Base-by-base conservation (phyloP, 805 yeast species). In the Candida bentonensis region DNA sequence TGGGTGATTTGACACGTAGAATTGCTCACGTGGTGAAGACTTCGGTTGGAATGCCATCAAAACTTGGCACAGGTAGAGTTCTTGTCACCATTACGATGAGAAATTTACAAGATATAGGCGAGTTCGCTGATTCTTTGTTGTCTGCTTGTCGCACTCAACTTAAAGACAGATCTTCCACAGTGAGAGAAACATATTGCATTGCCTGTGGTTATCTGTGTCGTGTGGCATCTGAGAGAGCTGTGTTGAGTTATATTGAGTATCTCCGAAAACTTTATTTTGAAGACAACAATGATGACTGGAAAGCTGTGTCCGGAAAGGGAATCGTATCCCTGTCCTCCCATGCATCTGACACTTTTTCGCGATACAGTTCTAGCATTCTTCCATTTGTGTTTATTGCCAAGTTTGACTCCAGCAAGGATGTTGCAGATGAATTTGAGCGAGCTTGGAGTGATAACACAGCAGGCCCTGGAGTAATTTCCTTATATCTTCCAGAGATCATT, bases 41-140 rank as follows among this genome's bases (percentile, higher is more conserved):
- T 45, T 74, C 94, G 0, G 83, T 88, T 20, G 97, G 97, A 0
- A 66, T 92, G 13, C 96, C 97, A 0, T 85, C 96, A 0, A 86
- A 89, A 55, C 86, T 83, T 0, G 85, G 88, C 21, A 87, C 89
- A 0, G 75, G 94, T 3, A 72, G 78, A 49, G 79, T 87, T 0
- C 59, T 88, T 9, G 84, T 80, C 4, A 70, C 75, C 17, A 58
- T 86, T 41, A 73, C 82, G 0, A 64, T 76, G 9, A 72, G 79
- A 48, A 78, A 81, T 52, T 66, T 76, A 0, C 55, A 59, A 4
- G 48, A 63, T 13, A 54, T 70, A 5, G 55, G 56, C n/a, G 69
- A 71, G 1, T 73, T 73, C 53, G 81, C 84, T 11, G 85, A 79
- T 45, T 61, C 65, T n/a, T 60, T 89, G 4, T 61, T 89, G 45